Base-by-base conservation (phyloP, 352 stramenopile genomes). In the Phytophthora foliorum region DNA sequence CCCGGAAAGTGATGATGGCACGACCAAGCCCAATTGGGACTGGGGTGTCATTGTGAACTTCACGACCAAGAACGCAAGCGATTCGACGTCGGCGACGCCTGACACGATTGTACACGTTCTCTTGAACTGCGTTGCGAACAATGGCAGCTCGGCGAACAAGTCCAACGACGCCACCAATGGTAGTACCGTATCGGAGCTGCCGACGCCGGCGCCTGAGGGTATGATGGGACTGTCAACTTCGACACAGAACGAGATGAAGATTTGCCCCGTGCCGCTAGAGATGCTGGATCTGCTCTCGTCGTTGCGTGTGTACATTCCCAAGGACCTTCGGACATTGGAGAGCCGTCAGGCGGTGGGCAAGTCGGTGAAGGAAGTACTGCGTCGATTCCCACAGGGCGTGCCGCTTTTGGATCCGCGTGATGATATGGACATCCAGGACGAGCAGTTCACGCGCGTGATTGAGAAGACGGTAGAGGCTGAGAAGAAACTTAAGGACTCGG, bases 371-470 rank as follows among this genome's bases (percentile, higher is more conserved):
- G 86, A 95, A 58, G 84, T 94, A 52, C 66, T 92, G 25, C 84
- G 83, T 21, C 77, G 84, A 9, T 96, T 93, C 67, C 86, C 82
- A 9, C 84, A 97, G 45, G 89, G 89, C 50, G 77, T 98, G 32
- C 94, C 95, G 8, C 79, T 98, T 5, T 67, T 99, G 11, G 96
- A 99, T 66, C 96, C 96, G 19, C 81, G 98, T 24, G 90, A 98
- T 57, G 97, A 99, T 72, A 93, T 99, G 72, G 89, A 97, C 59
- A 98, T 99, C 48, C 83, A 95, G 49, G 90, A 96, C 63, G 80
- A 91, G 19, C 86, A 93, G 29, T 98, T 99, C 52, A 82, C 88
- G 7, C 96, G 89, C 9, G 76, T 99, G 34, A 85, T 98, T 42
- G 78, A 91, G n/a, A 90, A 90, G 70, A 88, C 90, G 17, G 59